Conservation (phyloP, 495 filamentous ascomycete species). For the Penicillium subrubescens region DNA sequence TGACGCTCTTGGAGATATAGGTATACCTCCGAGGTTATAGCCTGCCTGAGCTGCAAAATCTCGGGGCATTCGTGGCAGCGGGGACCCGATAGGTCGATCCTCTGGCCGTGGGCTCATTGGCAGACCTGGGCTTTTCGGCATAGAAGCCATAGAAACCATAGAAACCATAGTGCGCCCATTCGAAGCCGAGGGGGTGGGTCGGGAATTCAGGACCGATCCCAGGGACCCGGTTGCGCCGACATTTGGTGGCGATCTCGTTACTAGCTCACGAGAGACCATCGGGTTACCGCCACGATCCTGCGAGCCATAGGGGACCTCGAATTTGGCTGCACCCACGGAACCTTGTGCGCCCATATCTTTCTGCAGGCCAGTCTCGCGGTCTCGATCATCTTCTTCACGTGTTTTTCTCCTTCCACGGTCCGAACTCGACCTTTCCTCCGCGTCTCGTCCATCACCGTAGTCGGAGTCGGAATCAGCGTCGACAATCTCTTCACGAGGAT, state of each 20-base stretch:
- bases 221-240: constrained; percentile 35
- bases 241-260: constrained; percentile 32
- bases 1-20: constrained; percentile 72
- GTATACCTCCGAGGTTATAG: constrained; percentile 56
- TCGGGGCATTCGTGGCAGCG: constrained; percentile 65
- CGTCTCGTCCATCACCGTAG: constrained; percentile 75
- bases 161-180: constrained; percentile 34
- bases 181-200: constrained; percentile 23
- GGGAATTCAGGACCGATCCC: constrained; percentile 40
- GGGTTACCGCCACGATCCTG: constrained; percentile 19
- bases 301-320: constrained; percentile 11
- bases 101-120: constrained; percentile 89
- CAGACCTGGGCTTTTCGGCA: constrained; percentile 81
- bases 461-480: constrained; percentile 74
- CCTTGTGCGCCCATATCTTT: constrained; percentile 67
- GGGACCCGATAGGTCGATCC: constrained; percentile 70
- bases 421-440: constrained; percentile 59
- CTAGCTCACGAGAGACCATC: constrained; percentile 26
- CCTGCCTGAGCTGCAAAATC: constrained; percentile 59
- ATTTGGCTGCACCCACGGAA: constrained; percentile 60
- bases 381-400: constrained; percentile 81
- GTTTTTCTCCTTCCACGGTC: constrained; percentile 83
- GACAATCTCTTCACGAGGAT: constrained; percentile 44
- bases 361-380: constrained; percentile 66
- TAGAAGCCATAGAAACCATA: constrained; percentile 38